phyloP scores from a whole-genome alignment of 768 basidiomycete species.

The Gloeopeniophorella convolvens region DNA sequence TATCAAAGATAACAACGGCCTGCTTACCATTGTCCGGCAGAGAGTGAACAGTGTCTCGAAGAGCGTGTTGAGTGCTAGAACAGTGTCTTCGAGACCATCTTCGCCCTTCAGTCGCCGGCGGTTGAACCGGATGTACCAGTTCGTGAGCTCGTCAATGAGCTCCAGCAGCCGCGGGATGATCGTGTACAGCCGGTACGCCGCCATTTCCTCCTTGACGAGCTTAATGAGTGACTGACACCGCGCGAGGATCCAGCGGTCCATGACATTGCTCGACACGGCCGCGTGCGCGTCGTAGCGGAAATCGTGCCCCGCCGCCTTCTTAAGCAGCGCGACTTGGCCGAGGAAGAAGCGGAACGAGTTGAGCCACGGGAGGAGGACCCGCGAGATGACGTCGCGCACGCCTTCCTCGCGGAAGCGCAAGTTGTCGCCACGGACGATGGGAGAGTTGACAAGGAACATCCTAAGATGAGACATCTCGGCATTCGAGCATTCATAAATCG shows the following conservation, averaged over 20 bases:
- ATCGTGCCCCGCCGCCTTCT: slow-evolving; percentile 68
- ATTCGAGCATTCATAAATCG: background rate
- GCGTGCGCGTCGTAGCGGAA: slow-evolving; percentile 89
- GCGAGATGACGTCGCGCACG: slow-evolving; percentile 91
- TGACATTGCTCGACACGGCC: slow-evolving; percentile 81
- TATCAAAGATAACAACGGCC: background rate
- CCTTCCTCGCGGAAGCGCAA: slow-evolving; percentile 97
- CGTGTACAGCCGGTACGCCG: slow-evolving; percentile 93
- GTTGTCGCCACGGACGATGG: slow-evolving; percentile 96
- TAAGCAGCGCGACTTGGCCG: slow-evolving; percentile 82
- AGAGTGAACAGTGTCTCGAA: slow-evolving; percentile 94
- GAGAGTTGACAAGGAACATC: slow-evolving; percentile 98
- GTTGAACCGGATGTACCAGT: slow-evolving; percentile 99
- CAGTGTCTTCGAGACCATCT: slow-evolving; percentile 82
- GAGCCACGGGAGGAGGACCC: slow-evolving; percentile 96
- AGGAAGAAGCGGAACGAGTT: slow-evolving; percentile 99
- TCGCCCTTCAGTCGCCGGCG: slow-evolving; percentile 93
- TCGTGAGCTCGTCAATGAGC: slow-evolving; percentile 93
- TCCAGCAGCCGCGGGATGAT: slow-evolving; percentile 92
- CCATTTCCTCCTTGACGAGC: slow-evolving; percentile 91
- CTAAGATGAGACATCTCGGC: no score
- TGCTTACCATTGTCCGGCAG: slow-evolving; percentile 86
- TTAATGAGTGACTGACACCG: slow-evolving; percentile 96
- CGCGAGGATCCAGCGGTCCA: slow-evolving; percentile 98
- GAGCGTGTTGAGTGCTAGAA: slow-evolving; percentile 85